Evolutionary conservation across 2,329 filamentous ascomycete species (phyloP), one percentile per base, ranked within the genome.

Genomic region (Rutstroemia sp.): DNA sequence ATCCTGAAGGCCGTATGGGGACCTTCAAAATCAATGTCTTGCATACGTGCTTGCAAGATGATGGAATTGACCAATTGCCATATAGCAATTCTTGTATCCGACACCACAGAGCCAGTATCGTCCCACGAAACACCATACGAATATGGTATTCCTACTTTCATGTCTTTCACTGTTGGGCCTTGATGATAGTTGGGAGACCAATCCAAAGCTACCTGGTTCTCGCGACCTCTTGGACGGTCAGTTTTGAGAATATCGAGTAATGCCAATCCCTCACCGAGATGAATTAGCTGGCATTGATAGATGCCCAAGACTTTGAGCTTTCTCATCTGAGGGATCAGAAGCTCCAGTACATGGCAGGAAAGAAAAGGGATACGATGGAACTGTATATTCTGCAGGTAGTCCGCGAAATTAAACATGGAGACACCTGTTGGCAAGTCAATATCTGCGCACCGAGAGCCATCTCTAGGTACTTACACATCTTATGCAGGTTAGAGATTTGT

Each of bases 101-200:
- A 25, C 3, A 42, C 49, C 16, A 42, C 25, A 4, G 21, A n/a
- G 5, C 63, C 58, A 30, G 47, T 58, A 46, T 67, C 66, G 40
- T 69, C 63, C 67, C 67, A 69, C 4, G 61, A 61, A 4, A 59
- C 62, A 12, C 64, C 66, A 55, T 65, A 68, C 2, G 53, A 42
- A 1, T 63, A 62, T 14, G 48, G 42, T 16, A 47, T 51, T 4
- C 47, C 52, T 6, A 50, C 23, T 48, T 39, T 47, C 6, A 23
- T 23, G 5, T 54, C 25, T 6, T 46, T 42, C n/a, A 39, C 39
- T 5, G 47, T 36, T 2, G 64, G 61, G 2, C 65, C 65, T 4
- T 53, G 12, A 30, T 49, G 52, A 30, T 54, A n/a, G 3, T 36
- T 34, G 9, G 23, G 65, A 48, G 57, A 68, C 50, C 63, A 68